Evolutionary conservation across 148 eudicot genomes (phyloP).

Genomic region (Camellia sinensis): DNA sequence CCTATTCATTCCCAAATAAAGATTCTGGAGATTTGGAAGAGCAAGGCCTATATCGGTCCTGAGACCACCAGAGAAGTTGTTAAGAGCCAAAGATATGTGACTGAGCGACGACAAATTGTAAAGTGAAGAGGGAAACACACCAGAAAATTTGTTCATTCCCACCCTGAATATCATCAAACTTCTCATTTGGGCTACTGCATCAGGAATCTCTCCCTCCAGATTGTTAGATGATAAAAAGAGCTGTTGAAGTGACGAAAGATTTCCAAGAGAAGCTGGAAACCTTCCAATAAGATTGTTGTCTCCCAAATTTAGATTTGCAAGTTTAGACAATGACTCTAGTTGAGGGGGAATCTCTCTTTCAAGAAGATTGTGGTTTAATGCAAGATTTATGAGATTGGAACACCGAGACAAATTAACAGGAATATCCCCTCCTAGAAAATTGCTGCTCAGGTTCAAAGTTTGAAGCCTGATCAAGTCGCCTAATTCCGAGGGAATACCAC

Average conservation of each 20-base stretch:
- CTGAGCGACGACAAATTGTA: background rate
- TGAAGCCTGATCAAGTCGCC: slow-evolving; percentile 7
- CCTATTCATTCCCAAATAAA: background rate
- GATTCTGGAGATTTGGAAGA: slow-evolving; percentile 2
- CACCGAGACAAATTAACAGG: background rate
- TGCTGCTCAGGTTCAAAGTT: background rate
- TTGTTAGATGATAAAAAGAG: background rate
- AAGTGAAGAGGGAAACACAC: background rate
- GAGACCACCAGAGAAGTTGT: background rate
- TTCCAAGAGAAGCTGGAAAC: slow-evolving; percentile 13
- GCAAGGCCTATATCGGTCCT: background rate
- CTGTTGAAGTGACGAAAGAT: slow-evolving; percentile 22
- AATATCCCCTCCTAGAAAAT: background rate
- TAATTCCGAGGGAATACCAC: slow-evolving; percentile 19
- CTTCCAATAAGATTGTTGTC: slow-evolving; percentile 14
- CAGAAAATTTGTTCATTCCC: background rate
- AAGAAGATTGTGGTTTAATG: slow-evolving; percentile 18
- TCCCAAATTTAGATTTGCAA: slow-evolving; percentile 6
- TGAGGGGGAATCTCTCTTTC: slow-evolving; percentile 16
- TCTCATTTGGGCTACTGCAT: background rate
- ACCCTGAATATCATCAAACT: background rate
- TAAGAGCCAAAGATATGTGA: background rate
- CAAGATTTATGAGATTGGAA: slow-evolving; percentile 14
- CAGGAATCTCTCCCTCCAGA: background rate
- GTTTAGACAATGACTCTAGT: slow-evolving; percentile 19